Evolutionary conservation across 2,329 filamentous ascomycete genomes (phyloP).

Genomic region (Aspergillus niger): DNA sequence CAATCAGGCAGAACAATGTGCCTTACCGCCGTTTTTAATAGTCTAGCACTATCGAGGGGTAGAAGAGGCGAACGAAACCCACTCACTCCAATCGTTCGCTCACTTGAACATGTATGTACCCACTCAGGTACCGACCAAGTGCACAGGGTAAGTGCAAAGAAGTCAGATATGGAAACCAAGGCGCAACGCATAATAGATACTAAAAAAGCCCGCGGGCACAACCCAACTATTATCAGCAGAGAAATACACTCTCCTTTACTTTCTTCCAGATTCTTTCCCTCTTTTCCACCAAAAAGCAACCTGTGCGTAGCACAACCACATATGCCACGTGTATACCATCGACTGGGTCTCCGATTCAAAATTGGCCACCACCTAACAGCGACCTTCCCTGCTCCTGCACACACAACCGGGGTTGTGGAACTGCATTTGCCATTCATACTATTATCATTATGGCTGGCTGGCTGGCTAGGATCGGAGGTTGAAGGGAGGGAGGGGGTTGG

Average conservation of each 20-base stretch:
- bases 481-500: neutral
- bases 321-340: neutral
- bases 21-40: slow-evolving; percentile 1
- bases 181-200: neutral
- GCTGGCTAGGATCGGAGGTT: neutral
- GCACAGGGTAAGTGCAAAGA: neutral
- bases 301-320: neutral
- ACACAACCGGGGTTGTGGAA: neutral
- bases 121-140: neutral
- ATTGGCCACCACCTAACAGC: neutral
- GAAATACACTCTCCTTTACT: neutral
- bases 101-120: neutral
- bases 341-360: neutral
- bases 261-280: neutral
- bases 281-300: neutral
- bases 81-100: neutral
- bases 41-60: neutral
- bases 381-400: neutral
- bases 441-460: neutral
- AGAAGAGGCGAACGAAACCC: neutral
- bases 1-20: neutral
- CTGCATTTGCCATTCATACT: neutral
- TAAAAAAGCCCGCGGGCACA: neutral
- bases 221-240: neutral
- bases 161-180: neutral